Base-by-base conservation (phyloP, 2,329 filamentous ascomycete genomes). In the Zymoseptoria crescenta region DNA sequence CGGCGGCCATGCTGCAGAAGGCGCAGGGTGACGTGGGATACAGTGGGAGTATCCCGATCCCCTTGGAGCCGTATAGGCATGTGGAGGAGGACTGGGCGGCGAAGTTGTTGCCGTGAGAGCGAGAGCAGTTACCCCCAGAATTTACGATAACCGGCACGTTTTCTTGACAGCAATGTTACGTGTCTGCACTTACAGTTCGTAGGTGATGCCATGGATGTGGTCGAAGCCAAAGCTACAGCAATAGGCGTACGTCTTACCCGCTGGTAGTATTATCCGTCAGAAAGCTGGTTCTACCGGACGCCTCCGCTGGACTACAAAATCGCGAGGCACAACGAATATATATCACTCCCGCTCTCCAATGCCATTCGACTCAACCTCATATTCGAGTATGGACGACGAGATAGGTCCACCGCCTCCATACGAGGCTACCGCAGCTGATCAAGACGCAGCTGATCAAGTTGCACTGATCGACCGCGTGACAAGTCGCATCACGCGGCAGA, bases 11-110 rank as follows among this genome's bases (percentile, higher is more conserved):
- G 65, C 59, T 81, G 55, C 79, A 81, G 68, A 74, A 72, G 24
- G 76, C 76, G 35, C 75, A 77, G 59, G 80, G 80, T 0, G 79
- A 81, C 67, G 67, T 80, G 0, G 80, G 80, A 1, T 82, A 81
- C 62, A 77, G 75, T 55, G 77, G 76, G 1, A 73, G 76, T 21
- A 74, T 82, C 21, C 76, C 79, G 0, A 72, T 81, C 13, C 59
- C 72, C 8, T 62, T 80, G 57, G 73, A 65, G 48, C 68, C 70
- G 57, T 77, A 77, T 61, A 67, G 76, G 48, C 57, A 56, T 29
- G 55, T 52, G 41, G 54, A 57, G 50, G 63, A 59, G 45, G 62
- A 61, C 3, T 50, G 54, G 30, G 52, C 58, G 35, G 45, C 61
- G 19, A 70, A 70, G 60, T 50, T 70, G 9, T 52, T 70, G 57